A percentile compares a stretch with the other conserved stretches of the same genome.
Evolutionary conservation across 2,329 filamentous ascomycete species (phyloP).

Genomic region (Colletotrichum paranaense): DNA sequence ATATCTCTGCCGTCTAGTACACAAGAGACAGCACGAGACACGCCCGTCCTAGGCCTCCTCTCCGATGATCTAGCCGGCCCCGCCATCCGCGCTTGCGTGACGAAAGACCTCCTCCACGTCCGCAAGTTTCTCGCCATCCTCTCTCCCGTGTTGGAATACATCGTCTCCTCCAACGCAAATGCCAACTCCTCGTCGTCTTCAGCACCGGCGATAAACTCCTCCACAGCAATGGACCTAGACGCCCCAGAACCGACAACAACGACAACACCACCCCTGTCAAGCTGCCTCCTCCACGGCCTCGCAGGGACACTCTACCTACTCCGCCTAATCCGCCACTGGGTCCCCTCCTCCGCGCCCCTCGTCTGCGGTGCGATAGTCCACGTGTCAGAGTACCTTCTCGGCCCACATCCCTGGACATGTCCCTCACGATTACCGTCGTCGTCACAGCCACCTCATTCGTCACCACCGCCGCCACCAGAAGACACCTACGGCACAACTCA

Average conservation of each 20-base stretch:
- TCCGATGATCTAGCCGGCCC: slow-evolving; percentile 60
- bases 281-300: slow-evolving; percentile 75
- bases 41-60: slow-evolving; percentile 55
- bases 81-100: slow-evolving; percentile 57
- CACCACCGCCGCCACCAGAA: neutral
- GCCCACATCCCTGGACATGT: slow-evolving; percentile 32
- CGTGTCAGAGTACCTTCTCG: slow-evolving; percentile 70
- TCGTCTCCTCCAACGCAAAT: slow-evolving; percentile 22
- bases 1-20: neutral
- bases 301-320: slow-evolving; percentile 77
- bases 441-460: neutral
- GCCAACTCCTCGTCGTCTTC: slow-evolving; percentile 19
- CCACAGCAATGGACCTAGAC: neutral
- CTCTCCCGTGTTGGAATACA: slow-evolving; percentile 44
- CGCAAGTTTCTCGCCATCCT: slow-evolving; percentile 54
- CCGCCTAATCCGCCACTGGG: slow-evolving; percentile 69
- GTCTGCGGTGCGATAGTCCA: slow-evolving; percentile 65
- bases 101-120: slow-evolving; percentile 50
- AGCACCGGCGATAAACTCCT: neutral
- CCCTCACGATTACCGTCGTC: neutral
- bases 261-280: slow-evolving; percentile 53
- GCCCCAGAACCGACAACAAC: neutral
- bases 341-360: slow-evolving; percentile 59
- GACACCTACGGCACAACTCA: slow-evolving; percentile 71
- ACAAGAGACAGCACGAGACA: slow-evolving; percentile 37